phyloP scores from a whole-genome alignment of 2,329 filamentous ascomycete species.

The Calonectria hawksworthii region DNA sequence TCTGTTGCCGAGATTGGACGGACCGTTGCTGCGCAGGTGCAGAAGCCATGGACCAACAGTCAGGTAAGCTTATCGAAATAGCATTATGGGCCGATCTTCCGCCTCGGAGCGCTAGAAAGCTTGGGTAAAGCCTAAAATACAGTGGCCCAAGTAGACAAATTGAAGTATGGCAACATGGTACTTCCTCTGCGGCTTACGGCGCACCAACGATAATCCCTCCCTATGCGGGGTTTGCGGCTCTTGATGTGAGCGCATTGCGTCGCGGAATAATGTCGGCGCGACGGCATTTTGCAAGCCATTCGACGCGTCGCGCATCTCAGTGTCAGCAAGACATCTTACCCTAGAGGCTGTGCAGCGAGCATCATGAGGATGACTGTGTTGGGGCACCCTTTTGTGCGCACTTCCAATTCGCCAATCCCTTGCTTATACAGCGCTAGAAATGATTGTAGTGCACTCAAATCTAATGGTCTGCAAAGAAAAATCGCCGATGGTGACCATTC shows the following conservation, averaged over 20 bases:
- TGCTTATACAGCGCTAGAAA: not conserved
- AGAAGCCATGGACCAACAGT: not conserved
- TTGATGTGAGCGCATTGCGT: not conserved
- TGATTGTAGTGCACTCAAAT: not conserved
- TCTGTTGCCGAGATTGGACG: not conserved
- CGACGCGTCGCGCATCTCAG: not conserved
- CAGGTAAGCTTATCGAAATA: not conserved
- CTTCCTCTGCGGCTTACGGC: not conserved
- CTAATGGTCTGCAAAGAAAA: not conserved
- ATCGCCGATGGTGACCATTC: not conserved
- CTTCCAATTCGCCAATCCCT: not conserved
- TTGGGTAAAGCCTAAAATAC: not conserved
- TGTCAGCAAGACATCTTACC: not conserved
- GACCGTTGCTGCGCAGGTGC: not conserved
- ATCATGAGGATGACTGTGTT: not conserved
- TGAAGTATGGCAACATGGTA: not conserved
- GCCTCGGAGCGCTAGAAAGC: not conserved
- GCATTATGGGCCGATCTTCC: not conserved
- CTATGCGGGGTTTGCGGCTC: not conserved
- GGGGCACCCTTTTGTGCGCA: not conserved
- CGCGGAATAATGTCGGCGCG: not conserved
- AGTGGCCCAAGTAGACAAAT: not conserved
- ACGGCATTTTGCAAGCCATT: not conserved
- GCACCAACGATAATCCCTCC: not conserved
- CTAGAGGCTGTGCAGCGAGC: not conserved